Evolutionary conservation across 202 grass and related monocot species (phyloP), one percentile per base, ranked within the genome.

Genomic region (Carex sylvatica): DNA sequence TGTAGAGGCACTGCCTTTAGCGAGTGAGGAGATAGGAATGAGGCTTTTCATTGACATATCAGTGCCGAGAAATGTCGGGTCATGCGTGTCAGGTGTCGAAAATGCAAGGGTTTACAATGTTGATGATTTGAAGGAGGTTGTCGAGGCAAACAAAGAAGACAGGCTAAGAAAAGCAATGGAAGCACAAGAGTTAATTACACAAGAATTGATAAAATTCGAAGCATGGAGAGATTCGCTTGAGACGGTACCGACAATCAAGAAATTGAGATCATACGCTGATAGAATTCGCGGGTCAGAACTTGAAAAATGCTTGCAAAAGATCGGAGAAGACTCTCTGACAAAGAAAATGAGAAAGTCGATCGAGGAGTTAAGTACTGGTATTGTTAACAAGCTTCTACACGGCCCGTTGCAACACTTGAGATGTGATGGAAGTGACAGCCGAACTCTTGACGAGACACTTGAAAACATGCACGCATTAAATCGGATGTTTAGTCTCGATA

Each of bases 131-230:
- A 95, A 92, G 74, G 93, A 95, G 83, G 93, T 95, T 42, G 93
- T 95, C 61, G 93, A 92, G 68, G 93, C 93, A 61, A 95, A 95
- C 83, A 95, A 92, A 84, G 93, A 95, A 82, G 93, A 95, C 85
- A 80, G 93, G 4, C 83, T 89, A 15, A 87, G 88, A 84, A 95
- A 95, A 67, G 93, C 93, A 61, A 89, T 89, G 88, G 93, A 95
- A 55, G 93, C 93, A 0, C 93, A 95, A 74, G 87, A 87, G 62
- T 85, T 95, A 72, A 95, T 95, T 47, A 82, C 85, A 7, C 74
- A 96, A 82, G 93, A 96, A 33, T 69, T 96, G 65, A 91, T 86
- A 36, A 81, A 82, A 55, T 96, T 93, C 1, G 93, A 96, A 65
- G 88, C 90, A 53, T 96, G 93, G 93, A 79, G 93, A 84, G 90